Conservation (phyloP, 352 stramenopile genomes). For the Globisporangium solare region DNA sequence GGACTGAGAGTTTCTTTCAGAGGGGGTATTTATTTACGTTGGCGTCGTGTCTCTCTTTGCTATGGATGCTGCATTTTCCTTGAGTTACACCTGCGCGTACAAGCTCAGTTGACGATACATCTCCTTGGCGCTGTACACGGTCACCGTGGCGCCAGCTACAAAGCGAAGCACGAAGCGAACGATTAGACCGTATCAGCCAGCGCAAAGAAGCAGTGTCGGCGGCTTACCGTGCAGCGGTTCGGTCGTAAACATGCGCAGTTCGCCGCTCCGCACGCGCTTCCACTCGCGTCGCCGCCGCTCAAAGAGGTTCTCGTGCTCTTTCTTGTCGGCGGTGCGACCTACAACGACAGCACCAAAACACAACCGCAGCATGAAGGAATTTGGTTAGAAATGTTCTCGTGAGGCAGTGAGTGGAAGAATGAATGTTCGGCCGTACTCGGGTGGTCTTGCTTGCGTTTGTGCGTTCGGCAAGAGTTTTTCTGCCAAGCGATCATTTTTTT, state of each 20-base stretch:
- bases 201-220: neutral
- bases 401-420: too few relatives aligned
- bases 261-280: constrained; percentile 64
- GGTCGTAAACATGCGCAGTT: constrained; percentile 68
- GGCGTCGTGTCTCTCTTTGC: neutral
- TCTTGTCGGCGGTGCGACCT: constrained; percentile 68
- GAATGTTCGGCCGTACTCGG: constrained; percentile 32
- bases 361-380: neutral
- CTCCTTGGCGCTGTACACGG: constrained; percentile 67
- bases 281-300: constrained; percentile 63
- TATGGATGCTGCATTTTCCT: constrained; percentile 1
- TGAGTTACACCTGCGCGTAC: constrained; percentile 55
- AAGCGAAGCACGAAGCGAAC: constrained; percentile 10
- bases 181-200: neutral
- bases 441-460: constrained; percentile 72
- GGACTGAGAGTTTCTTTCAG: constrained; percentile 26
- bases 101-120: constrained; percentile 76
- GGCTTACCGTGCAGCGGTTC: constrained; percentile 58
- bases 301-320: constrained; percentile 74
- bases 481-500: constrained; percentile 9
- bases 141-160: constrained; percentile 58
- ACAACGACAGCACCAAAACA: neutral
- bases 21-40: constrained; percentile 11
- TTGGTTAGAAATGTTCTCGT: too few relatives aligned
- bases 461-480: constrained; percentile 40